These are phyloP conservation scores for Picea engelmannii DNA, from an alignment of 83 land plant genomes.

Conservation along the genomic window DNA sequence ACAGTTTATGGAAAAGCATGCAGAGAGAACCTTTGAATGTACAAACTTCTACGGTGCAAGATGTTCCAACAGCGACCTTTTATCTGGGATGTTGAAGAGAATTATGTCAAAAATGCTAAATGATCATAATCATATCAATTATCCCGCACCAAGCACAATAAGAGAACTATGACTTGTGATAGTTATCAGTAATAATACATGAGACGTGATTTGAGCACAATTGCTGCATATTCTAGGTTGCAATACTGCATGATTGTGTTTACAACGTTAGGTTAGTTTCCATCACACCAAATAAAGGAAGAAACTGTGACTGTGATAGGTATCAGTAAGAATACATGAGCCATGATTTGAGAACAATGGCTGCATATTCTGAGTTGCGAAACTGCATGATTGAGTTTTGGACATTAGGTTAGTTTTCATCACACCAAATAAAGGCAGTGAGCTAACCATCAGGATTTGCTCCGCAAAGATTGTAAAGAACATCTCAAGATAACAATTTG, in stretches of 20 bases:
- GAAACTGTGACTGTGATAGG: no score
- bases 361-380: not conserved
- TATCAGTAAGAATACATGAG: not conserved
- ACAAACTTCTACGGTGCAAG: no score
- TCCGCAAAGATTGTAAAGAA: not conserved
- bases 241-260: not conserved
- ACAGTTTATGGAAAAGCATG: no score
- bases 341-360: not conserved
- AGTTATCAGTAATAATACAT: not conserved
- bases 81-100: no score
- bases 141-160: no score
- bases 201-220: not conserved
- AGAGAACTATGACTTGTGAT: no score
- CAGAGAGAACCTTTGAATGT: no score
- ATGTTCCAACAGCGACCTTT: no score
- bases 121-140: no score
- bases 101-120: no score
- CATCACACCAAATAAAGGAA: slow-evolving; percentile 1
- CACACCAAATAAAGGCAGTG: not conserved
- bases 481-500: not conserved
- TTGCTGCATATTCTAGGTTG: not conserved
- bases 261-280: no score
- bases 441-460: not conserved
- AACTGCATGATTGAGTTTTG: not conserved
- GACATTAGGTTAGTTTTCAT: not conserved